phyloP scores from a whole-genome alignment of 495 filamentous ascomycete genomes.

The Penicillium soppii region DNA sequence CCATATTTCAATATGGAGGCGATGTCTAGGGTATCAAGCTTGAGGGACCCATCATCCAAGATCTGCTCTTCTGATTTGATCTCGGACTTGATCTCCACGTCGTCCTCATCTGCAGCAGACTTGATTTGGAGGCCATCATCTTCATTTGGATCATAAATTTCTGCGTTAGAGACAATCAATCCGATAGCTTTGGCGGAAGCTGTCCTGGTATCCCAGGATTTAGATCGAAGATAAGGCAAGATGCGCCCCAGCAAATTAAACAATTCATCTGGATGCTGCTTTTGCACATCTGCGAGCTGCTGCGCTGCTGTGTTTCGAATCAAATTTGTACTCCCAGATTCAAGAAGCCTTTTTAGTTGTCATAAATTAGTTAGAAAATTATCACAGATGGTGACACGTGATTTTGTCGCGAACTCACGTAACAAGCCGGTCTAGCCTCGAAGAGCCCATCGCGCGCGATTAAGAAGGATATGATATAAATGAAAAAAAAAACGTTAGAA shows the following conservation, averaged over 20 bases:
- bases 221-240: conserved; percentile 85
- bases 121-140: conserved; percentile 52
- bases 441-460: conserved; percentile 49
- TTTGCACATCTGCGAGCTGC: conserved; percentile 95
- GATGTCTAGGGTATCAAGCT: conserved; percentile 74
- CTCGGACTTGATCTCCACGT: conserved; percentile 50
- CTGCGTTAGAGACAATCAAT: conserved; percentile 86
- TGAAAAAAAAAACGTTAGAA: conserved; percentile 14
- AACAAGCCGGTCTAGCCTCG: conserved; percentile 88
- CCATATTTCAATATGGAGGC: conserved; percentile 76
- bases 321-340: conserved; percentile 90
- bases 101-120: conserved; percentile 52
- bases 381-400: background rate
- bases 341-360: conserved; percentile 71
- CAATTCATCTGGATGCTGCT: conserved; percentile 92
- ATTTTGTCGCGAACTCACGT: conserved; percentile 61
- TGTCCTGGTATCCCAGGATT: conserved; percentile 91
- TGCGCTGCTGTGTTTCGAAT: conserved; percentile 96
- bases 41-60: conserved; percentile 55
- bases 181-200: conserved; percentile 91
- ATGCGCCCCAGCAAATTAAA: conserved; percentile 97
- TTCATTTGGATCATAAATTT: conserved; percentile 82
- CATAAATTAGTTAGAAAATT: conserved; percentile 26
- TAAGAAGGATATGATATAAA: conserved; percentile 8
- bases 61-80: conserved; percentile 31